Evolutionary conservation across 345 rosid genomes (phyloP), one percentile per base, ranked within the genome.

Genomic region (Citrus trifoliata): DNA sequence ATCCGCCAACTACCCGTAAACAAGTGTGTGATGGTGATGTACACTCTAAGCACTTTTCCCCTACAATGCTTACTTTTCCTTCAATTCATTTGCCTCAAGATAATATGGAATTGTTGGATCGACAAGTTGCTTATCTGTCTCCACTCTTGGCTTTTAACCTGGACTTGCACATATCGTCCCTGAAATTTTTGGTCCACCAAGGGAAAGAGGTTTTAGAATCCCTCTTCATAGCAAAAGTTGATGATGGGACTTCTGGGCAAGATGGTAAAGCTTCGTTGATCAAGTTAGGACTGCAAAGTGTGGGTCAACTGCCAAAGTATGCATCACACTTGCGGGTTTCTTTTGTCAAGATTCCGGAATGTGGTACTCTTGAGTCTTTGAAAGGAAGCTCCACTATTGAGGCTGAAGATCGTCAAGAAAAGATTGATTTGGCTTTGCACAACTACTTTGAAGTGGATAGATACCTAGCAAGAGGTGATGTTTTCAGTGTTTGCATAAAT

Each of bases 281-380:
- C 76, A 86, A 79, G 74, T 77, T 96, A 80, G 88, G 78, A 67
- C 79, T 96, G 82, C 86, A 91, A 83, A 90, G 94, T 71, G 70
- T 86, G 67, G 75, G 73, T 25, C 76, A 73, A 56, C 79, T 80
- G 42, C 97, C 97, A 25, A 89, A 83, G 25, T 93, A 88, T 84
- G 99, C 99, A n/a, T 91, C 97, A 6, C 97, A 94, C 79, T 80
- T 94, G 83, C 87, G 97, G 83, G 88, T 86, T 88, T 92, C 98
- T 37, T 94, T 94, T 77, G 85, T 94, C 79, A 96, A 93, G 88
- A 87, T 94, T 38, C 99, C 98, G 4, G 97, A 96, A 78, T 96
- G 98, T 83, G 95, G 98, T 78, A 84, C 85, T 48, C 88, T 96
- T 65, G 91, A 83, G 72, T 87, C 93, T 33, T 76, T 96, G 80